Evolutionary conservation across 2,329 filamentous ascomycete genomes (phyloP).

Genomic region (Penicillium glabrum): DNA sequence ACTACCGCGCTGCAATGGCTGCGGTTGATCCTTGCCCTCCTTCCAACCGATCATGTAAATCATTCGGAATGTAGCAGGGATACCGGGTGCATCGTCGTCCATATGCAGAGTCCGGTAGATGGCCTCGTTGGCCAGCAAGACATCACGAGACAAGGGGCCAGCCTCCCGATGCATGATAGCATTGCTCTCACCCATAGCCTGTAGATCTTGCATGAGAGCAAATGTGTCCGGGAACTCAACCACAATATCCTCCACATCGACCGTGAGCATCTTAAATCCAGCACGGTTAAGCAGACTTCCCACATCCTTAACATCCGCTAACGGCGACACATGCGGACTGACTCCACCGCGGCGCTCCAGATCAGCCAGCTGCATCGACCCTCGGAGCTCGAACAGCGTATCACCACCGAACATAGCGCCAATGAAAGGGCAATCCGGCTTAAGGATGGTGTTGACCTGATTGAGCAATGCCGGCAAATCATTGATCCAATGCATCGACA

Average conservation of each 20-base stretch:
- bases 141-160: constrained; percentile 74
- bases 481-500: constrained; percentile 97
- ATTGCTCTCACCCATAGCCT: constrained; percentile 95
- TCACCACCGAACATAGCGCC: constrained; percentile 97
- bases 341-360: constrained; percentile 89
- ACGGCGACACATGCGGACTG: constrained; percentile 82
- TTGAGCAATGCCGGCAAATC: constrained; percentile 82
- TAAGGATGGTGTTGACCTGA: constrained; percentile 82
- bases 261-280: constrained; percentile 92
- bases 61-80: constrained; percentile 89
- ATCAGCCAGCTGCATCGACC: constrained; percentile 88
- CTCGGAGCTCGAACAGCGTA: constrained; percentile 88
- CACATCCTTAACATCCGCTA: constrained; percentile 89
- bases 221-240: constrained; percentile 91
- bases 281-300: constrained; percentile 82
- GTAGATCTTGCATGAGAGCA: constrained; percentile 87
- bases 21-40: constrained; percentile 72
- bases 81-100: constrained; percentile 62
- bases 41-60: constrained; percentile 99
- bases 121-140: constrained; percentile 80
- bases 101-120: constrained; percentile 89
- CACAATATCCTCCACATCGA: constrained; percentile 95
- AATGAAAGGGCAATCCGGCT: constrained; percentile 88
- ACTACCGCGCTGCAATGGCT: constrained; percentile 79
- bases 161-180: constrained; percentile 82